These are phyloP conservation scores for Pyrus bretschneideri DNA, from an alignment of 306 rosid species.

Conservation along the genomic window DNA sequence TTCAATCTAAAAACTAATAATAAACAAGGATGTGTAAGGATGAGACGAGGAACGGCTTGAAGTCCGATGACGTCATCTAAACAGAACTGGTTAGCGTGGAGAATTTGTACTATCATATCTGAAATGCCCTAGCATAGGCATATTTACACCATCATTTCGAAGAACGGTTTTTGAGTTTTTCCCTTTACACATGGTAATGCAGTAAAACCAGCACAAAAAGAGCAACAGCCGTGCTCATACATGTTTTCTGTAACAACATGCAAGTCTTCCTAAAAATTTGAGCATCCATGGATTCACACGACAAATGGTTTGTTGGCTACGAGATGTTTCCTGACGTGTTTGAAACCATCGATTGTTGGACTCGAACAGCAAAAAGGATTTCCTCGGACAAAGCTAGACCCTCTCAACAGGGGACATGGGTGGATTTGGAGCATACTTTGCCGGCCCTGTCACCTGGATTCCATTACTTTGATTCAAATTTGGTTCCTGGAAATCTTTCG, in stretches of 20 bases:
- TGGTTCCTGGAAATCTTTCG: slow-evolving; percentile 18
- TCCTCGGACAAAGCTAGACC: slow-evolving; percentile 37
- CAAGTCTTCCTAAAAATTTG: not conserved
- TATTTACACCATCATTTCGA: not conserved
- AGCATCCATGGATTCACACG: not conserved
- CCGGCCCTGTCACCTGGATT: slow-evolving; percentile 31
- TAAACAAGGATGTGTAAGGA: no score
- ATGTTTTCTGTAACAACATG: not conserved
- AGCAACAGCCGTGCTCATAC: slow-evolving; percentile 19
- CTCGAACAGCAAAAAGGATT: slow-evolving; percentile 13
- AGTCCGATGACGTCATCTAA: not conserved
- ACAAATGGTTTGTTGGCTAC: not conserved
- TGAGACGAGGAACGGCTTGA: no score
- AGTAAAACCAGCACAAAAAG: slow-evolving; percentile 27
- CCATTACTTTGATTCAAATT: slow-evolving; percentile 19
- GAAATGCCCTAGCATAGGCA: not conserved
- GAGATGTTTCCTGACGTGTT: not conserved
- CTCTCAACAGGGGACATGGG: slow-evolving; percentile 86
- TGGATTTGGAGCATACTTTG: slow-evolving; percentile 61
- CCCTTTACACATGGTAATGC: slow-evolving; percentile 29
- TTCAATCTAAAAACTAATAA: no score
- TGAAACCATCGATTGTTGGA: slow-evolving; percentile 21
- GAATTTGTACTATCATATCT: not conserved
- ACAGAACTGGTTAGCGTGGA: no score
- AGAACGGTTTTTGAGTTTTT: not conserved